Evolutionary conservation across 192 early-diverging fungal genomes (phyloP).

Genomic region (Backusella sp.): DNA sequence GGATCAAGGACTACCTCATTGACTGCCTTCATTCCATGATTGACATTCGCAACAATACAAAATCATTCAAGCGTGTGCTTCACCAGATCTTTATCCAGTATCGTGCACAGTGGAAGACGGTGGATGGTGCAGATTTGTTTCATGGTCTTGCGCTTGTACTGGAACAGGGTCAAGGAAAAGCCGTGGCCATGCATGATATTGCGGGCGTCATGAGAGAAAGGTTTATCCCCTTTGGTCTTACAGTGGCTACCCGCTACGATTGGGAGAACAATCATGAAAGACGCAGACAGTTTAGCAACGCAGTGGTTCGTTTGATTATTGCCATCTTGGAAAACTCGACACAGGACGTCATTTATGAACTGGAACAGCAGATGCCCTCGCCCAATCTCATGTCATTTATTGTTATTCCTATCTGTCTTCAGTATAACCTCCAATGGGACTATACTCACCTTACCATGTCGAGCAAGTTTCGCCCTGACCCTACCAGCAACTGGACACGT

Average conservation of each 20-base stretch:
- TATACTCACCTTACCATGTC: not conserved
- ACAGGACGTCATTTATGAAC: constrained; percentile 41
- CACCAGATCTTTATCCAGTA: constrained; percentile 30
- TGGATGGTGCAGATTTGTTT: constrained; percentile 48
- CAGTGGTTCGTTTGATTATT: constrained; percentile 48
- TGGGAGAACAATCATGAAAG: constrained; percentile 37
- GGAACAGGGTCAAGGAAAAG: constrained; percentile 32
- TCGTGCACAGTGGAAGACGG: constrained; percentile 39
- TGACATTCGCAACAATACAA: constrained; percentile 24
- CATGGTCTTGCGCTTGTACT: constrained; percentile 43
- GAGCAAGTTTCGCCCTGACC: not conserved
- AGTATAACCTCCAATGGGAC: constrained; percentile 38
- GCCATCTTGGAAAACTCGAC: constrained; percentile 47
- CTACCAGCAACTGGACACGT: constrained; percentile 26
- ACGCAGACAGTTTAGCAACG: constrained; percentile 39
- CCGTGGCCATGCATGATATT: constrained; percentile 32
- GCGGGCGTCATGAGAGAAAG: constrained; percentile 40
- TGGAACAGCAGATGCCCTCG: constrained; percentile 43
- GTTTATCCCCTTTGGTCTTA: constrained; percentile 40
- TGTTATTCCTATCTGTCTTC: constrained; percentile 49
- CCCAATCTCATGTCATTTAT: constrained; percentile 47
- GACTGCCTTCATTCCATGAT: constrained; percentile 31
- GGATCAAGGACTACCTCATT: constrained; percentile 49
- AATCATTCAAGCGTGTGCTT: constrained; percentile 25
- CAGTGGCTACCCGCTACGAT: constrained; percentile 34